Evolutionary conservation across 2,329 filamentous ascomycete species (phyloP), one percentile per base, ranked within the genome.

Genomic region (Hortaea sp.): DNA sequence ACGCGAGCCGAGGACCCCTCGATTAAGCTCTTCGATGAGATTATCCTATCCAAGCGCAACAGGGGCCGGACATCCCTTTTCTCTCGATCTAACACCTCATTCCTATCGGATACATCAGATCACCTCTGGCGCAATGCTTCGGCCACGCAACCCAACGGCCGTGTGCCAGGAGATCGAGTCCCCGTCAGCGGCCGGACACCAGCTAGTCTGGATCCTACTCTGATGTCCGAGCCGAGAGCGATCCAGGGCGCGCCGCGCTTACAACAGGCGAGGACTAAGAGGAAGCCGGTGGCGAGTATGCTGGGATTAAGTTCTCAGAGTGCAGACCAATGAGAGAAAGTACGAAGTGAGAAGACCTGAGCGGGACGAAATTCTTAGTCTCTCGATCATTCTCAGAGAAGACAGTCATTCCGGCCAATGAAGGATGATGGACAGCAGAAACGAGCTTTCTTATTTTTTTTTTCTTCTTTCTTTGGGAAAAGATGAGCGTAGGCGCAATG

Each of bases 191-290:
- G 59, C 9, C 69, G 80, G 54, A 81, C 86, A 34, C 92, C 92
- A 5, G 81, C 86, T 6, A 89, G 86, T 60, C 75, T 98, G 7
- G 92, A 98, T 58, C 77, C 83, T 4, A 78, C 81, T 10, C 72
- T 95, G 41, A 95, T 97, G 88, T 87, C 88, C 63, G 89, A 95
- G 66, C 89, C 89, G 29, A 78, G 89, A 48, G 81, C 86, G 51
- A 90, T 95, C 35, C 88, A 94, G 63, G 89, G 89, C 32, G 81
- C 88, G n/a, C 88, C 88, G 29, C 68, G 77, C 48, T 70, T 79
- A 11, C 72, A 73, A 43, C 64, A 66, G 49, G 64, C 64, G n/a
- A 68, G 71, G 53, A 69, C 71, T 27, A 68, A 68, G 45, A 62
- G 72, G 32, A 75, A 73, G 57, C 71, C 71, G 2, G 71, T 74